A percentile compares a stretch with the other conserved stretches of the same genome.
Conservation (phyloP, 148 eudicot species). For the Talinum fruticosum region DNA sequence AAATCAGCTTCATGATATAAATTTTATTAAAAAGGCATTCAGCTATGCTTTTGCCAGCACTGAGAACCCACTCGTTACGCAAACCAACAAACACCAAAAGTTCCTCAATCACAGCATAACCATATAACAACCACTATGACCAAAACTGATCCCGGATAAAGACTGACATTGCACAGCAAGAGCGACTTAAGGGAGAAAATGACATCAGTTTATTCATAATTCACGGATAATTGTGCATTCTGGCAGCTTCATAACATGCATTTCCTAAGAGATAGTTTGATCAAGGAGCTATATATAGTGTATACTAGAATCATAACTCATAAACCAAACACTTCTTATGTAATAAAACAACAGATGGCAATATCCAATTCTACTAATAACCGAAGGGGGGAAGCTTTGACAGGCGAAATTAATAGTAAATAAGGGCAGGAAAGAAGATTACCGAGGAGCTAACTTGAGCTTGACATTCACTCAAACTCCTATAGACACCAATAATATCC, state of each 20-base stretch:
- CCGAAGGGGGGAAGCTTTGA: too few species aligned
- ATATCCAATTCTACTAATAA: not conserved
- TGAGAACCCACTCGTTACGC: not conserved
- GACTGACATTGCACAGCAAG: not conserved
- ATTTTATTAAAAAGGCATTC: not conserved
- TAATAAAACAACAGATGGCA: not conserved
- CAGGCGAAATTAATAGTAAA: too few species aligned
- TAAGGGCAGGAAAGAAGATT: not conserved
- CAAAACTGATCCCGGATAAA: not conserved
- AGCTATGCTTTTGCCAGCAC: not conserved
- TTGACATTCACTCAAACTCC: conserved; percentile 64
- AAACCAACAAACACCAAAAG: not conserved
- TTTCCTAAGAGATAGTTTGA: not conserved
- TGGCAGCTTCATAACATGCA: conserved; percentile 3
- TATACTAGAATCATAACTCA: not conserved
- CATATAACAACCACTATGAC: not conserved
- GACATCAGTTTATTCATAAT: not conserved
- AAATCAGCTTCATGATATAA: not conserved
- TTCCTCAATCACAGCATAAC: not conserved
- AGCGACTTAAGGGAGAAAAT: not conserved
- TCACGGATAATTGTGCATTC: not conserved
- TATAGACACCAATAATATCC: conserved; percentile 75
- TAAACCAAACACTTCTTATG: not conserved
- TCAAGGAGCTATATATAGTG: not conserved
- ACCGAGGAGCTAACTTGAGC: conserved; percentile 60